These are phyloP conservation scores for Vararia minispora DNA, from an alignment of 768 basidiomycete genomes.

Conservation along the genomic window DNA sequence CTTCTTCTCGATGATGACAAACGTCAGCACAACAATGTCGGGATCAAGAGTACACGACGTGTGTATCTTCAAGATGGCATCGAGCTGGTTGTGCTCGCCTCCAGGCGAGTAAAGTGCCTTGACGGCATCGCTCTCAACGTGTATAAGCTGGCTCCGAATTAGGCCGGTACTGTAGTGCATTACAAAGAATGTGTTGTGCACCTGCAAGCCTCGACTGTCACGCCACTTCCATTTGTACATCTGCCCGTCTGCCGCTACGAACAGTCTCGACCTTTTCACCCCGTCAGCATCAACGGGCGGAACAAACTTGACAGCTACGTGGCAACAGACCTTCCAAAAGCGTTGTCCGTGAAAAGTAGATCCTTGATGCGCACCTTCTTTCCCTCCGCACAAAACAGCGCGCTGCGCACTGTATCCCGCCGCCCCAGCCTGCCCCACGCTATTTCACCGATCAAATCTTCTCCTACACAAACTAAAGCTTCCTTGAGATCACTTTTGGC, in stretches of 20 bases:
- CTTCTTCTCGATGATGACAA: conserved; percentile 46
- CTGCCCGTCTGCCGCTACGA: conserved; percentile 14
- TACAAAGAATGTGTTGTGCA: neutral
- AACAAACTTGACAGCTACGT: neutral
- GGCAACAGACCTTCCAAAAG: conserved; percentile 10
- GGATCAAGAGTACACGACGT: conserved; percentile 33
- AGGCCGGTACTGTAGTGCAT: neutral
- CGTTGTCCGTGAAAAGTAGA: conserved; percentile 8
- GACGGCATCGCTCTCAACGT: conserved; percentile 9
- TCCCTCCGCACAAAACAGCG: conserved; percentile 4
- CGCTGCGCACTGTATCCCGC: conserved; percentile 18
- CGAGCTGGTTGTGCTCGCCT: conserved; percentile 35
- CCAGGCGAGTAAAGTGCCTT: conserved; percentile 20
- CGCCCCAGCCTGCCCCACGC: conserved; percentile 31
- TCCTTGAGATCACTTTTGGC: conserved; percentile 20
- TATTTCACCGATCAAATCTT: conserved; percentile 37
- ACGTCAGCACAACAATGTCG: conserved; percentile 43
- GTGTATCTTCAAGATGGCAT: conserved; percentile 33
- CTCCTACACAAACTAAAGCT: too few relatives aligned
- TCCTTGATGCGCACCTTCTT: conserved; percentile 12
- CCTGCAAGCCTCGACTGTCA: conserved; percentile 11
- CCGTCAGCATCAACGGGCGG: neutral
- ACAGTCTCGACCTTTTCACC: conserved; percentile 8
- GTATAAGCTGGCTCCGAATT: conserved; percentile 5
- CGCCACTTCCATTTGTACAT: conserved; percentile 13